Evolutionary conservation across 257 asterid species (phyloP), one percentile per base, ranked within the genome.

Genomic region (Nicotiana noctiflora): DNA sequence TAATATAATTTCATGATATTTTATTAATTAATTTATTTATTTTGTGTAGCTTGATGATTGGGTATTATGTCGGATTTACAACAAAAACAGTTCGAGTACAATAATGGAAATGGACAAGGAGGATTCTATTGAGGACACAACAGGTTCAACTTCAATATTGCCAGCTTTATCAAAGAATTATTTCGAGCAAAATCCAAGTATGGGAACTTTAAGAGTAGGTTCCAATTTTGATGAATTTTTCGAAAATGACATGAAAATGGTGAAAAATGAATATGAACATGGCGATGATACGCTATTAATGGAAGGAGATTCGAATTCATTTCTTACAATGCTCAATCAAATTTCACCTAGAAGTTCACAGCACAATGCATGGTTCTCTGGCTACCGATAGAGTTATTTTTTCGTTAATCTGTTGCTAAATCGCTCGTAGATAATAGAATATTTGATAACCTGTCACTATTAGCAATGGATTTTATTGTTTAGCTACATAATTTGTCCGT

Each of bases 11-110:
- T 40, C 15, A 15, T 4, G 2, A 80, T 40, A 5, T 19, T 63
- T 8, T 62, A 37, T 37, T 34, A 6, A 37, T 34, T 34, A 1
- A 15, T 3, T 25, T 6, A 1, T 34, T 9, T 8, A 5, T 19
- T 56, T 25, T 77, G 51, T 59, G 2, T 46, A 88, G 91, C 88
- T 88, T 6, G 91, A 88, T 31, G 91, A 88, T 80, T 88, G 89
- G 91, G 91, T 88, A 49, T 44, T 88, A 44, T 88, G 91, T 80
- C 91, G 89, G 56, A 88, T 88, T 56, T 88, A 83, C 85, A 88
- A 86, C 81, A 88, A 86, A 62, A 82, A 46, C 53, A 81, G 80
- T 27, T 60, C 89, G 29, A 34, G 29, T 10, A 74, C 84, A 4
- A 12, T 84, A 13, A 79, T 66, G 29, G 75, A 70, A 13, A 68